A percentile compares a stretch with the other conserved stretches of the same genome.
Evolutionary conservation across 108 stramenopile species (phyloP).

Genomic region (Nannochloropsis granulata): DNA sequence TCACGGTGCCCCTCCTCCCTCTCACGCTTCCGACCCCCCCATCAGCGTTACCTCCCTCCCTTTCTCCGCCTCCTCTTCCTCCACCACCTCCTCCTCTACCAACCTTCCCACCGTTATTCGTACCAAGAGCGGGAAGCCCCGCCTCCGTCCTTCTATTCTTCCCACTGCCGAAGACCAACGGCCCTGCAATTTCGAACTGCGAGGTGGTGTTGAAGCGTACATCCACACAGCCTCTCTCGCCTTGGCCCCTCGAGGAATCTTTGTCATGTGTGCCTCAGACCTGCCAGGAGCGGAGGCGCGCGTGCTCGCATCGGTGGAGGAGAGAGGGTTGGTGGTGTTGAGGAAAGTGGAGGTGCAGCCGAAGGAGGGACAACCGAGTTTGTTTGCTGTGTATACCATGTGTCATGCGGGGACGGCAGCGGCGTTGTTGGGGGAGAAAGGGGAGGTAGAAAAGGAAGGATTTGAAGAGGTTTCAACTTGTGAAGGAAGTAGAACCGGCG

Average conservation of each 20-base stretch:
- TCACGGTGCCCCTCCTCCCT: not conserved
- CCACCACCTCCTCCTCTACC: not conserved
- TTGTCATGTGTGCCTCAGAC: not conserved
- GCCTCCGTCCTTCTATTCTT: conserved; percentile 3
- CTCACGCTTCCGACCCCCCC: not conserved
- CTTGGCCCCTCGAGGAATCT: not conserved
- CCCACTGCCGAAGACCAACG: conserved; percentile 50
- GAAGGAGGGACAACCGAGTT: conserved; percentile 5
- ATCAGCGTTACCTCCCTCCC: not conserved
- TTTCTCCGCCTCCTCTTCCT: not conserved
- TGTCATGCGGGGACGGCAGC: not conserved
- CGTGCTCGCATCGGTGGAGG: not conserved
- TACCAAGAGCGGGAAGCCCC: conserved; percentile 1
- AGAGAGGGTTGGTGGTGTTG: not conserved
- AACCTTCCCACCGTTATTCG: not conserved
- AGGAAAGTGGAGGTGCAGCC: not conserved
- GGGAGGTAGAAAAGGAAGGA: not conserved
- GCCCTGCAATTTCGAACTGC: conserved; percentile 52
- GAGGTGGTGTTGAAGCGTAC: conserved; percentile 55
- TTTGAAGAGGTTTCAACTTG: not conserved
- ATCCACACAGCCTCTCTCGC: conserved; percentile 39
- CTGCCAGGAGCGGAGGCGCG: not conserved
- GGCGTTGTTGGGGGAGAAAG: not conserved
- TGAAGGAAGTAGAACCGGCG: too few relatives aligned
- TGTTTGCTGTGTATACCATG: not conserved